Percentiles rank a stretch among this genome's conserved stretches.
These are phyloP conservation scores for Fusarium sp. DNA, from an alignment of 2,329 filamentous ascomycete genomes.

Conservation along the genomic window DNA sequence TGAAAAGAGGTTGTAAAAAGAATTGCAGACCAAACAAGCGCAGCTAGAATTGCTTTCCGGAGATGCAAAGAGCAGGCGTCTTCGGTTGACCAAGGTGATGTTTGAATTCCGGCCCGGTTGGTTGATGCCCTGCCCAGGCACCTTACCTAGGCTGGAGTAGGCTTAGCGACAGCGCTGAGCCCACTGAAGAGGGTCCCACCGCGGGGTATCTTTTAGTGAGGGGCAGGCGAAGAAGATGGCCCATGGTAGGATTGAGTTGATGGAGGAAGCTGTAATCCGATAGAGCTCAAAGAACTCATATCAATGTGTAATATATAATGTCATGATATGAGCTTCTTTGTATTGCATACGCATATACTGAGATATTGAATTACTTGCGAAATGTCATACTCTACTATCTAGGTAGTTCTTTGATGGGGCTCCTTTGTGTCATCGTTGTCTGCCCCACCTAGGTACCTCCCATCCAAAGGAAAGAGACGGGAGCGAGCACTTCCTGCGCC, in stretches of 20 bases:
- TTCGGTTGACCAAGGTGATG: background rate
- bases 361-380: too few relatives aligned
- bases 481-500: conserved; percentile 7
- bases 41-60: too few relatives aligned
- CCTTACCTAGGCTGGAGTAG: conserved; percentile 8
- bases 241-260: too few relatives aligned
- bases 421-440: background rate
- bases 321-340: too few relatives aligned
- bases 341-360: too few relatives aligned
- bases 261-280: too few relatives aligned
- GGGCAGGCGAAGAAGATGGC: conserved; percentile 6
- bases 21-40: background rate
- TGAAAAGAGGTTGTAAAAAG: background rate
- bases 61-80: background rate
- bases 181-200: conserved; percentile 15
- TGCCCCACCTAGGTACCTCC: conserved; percentile 2
- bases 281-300: too few relatives aligned
- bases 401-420: too few relatives aligned
- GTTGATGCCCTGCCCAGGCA: conserved; percentile 3
- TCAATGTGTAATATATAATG: too few relatives aligned
- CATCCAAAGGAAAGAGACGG: too few relatives aligned
- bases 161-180: background rate
- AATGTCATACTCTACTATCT: too few relatives aligned
- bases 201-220: conserved; percentile 28
- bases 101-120: background rate